Base-by-base conservation (phyloP, 1,139 yeast species). In the Suhomyces chickasaworum region DNA sequence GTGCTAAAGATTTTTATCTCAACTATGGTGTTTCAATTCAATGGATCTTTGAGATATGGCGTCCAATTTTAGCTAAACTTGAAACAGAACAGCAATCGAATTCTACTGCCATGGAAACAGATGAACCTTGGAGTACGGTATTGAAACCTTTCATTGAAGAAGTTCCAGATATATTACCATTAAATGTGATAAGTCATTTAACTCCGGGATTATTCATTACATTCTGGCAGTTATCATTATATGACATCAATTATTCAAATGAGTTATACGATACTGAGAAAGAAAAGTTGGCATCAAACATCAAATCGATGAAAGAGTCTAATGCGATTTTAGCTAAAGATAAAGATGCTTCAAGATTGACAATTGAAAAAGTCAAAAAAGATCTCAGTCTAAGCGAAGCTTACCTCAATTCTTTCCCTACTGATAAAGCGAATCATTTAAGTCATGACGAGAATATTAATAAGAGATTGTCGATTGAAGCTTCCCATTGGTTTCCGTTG, bases 11-110 rank as follows among this genome's bases (percentile, higher is more conserved):
- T 4, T 68, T 90, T 37, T 63, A 77, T 7, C 56, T 61, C 7
- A 66, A 72, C 1, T 86, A 75, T 56, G 73, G 77, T 3, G 75
- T 90, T 3, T 75, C 82, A 3, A 71, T 83, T 0, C 75, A 77
- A 30, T 86, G 93, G 89, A 84, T 85, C 0, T 89, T 86, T 65
- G 89, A 86, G 50, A 59, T 89, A 1, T 89, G 96, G 96, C 77
- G 97, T 58, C 72, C 75, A n/a, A 52, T 68, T 21, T 54, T 66
- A 34, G 56, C 56, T 34, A 54, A 36, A 16, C 8, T n/a, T 2
- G 42, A 25, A 20, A 12, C 13, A 1, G 32, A 31, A 13, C 15
- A 21, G 4, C 12, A 18, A 2, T 13, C 18, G 15, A 7, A 25
- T 5, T 23, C 38, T 52, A 47, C 27, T 48, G 36, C 51, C 6